Evolutionary conservation across 129 eudicot species (phyloP).

Genomic region (Saussurea involucrata): DNA sequence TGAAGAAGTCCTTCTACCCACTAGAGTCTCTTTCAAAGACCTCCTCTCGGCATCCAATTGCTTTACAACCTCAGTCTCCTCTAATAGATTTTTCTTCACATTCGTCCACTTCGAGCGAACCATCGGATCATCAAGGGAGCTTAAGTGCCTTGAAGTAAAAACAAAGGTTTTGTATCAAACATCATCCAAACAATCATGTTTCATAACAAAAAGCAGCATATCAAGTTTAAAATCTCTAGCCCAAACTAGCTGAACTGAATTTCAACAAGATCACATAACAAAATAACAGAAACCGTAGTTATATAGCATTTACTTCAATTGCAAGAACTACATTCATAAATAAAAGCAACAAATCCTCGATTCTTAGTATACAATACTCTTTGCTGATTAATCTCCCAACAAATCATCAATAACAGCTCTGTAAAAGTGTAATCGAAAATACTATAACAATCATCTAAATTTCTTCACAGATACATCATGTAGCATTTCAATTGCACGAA

Average conservation of each 20-base stretch:
- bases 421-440: neutral
- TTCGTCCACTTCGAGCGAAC: conserved; percentile 90
- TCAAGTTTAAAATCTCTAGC: neutral
- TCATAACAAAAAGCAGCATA: neutral
- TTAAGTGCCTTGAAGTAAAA: conserved; percentile 54
- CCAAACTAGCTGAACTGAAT: neutral
- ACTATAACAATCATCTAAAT: neutral
- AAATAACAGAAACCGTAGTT: neutral
- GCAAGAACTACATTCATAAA: neutral
- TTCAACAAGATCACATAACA: neutral
- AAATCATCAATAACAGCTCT: conserved; percentile 1
- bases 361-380: neutral
- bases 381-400: neutral
- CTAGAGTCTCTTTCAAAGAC: conserved; percentile 78
- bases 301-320: neutral
- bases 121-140: conserved; percentile 77
- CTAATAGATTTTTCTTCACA: conserved; percentile 74
- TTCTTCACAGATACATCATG: neutral
- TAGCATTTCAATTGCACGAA: neutral
- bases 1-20: conserved; percentile 69
- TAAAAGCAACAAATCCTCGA: conserved; percentile 13
- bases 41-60: conserved; percentile 90
- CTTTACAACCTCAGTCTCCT: conserved; percentile 92
- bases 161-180: neutral
- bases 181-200: neutral